These are phyloP conservation scores for Carex parvula DNA, from an alignment of 176 grass and related monocot genomes.

Conservation along the genomic window DNA sequence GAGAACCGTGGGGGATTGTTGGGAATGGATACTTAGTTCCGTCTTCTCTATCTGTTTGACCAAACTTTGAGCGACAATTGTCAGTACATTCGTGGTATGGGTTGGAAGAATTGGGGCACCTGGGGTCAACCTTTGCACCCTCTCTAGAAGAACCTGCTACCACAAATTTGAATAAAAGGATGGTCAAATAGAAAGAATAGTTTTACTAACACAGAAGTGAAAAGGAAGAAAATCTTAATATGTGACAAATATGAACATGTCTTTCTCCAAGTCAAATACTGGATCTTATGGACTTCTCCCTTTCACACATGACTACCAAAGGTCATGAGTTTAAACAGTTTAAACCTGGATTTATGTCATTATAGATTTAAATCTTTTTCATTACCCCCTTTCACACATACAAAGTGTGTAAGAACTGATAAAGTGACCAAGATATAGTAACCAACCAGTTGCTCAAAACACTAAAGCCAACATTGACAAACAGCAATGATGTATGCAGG, in stretches of 20 bases:
- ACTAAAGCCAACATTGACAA: not conserved
- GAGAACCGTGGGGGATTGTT: conserved; percentile 16
- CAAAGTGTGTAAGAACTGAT: not conserved
- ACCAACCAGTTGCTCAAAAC: not conserved
- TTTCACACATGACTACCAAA: conserved; percentile 19
- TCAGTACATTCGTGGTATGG: conserved; percentile 68
- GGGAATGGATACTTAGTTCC: conserved; percentile 34
- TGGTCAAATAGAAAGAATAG: conserved; percentile 1
- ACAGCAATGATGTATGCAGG: not conserved
- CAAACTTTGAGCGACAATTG: conserved; percentile 43
- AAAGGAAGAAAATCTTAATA: not conserved
- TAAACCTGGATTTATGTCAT: not conserved
- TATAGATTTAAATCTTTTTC: not conserved
- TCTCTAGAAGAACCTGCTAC: conserved; percentile 4
- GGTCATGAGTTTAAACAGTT: not conserved
- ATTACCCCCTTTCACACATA: not conserved
- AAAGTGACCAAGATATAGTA: not conserved
- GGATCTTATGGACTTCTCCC: conserved; percentile 5
- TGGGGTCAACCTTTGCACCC: conserved; percentile 45
- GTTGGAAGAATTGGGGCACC: conserved; percentile 57
- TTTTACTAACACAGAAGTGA: not conserved
- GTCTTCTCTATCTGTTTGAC: conserved; percentile 15
- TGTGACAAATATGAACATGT: not conserved
- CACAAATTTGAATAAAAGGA: conserved; percentile 1
- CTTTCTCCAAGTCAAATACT: not conserved